phyloP scores from a whole-genome alignment of 805 yeast species.

The Saccharomycopsis javanensis region DNA sequence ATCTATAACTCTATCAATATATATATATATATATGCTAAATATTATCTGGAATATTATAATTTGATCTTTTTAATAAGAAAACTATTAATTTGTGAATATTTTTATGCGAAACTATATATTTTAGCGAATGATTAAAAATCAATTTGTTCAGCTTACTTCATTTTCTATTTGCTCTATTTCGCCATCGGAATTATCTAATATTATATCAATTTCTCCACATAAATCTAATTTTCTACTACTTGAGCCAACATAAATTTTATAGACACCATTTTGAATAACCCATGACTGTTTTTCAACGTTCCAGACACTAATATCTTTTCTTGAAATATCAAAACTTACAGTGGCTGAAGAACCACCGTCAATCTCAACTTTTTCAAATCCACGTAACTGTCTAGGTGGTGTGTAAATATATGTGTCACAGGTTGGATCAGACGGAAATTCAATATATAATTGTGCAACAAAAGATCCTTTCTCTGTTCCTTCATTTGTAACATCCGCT shows the following conservation, averaged over 20 bases:
- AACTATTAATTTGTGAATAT: not conserved
- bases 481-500: conserved; percentile 40
- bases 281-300: conserved; percentile 47
- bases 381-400: conserved; percentile 49
- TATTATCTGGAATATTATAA: not conserved
- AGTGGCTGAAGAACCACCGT: conserved; percentile 31
- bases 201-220: conserved; percentile 18
- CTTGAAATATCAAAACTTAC: conserved; percentile 37
- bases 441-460: conserved; percentile 48
- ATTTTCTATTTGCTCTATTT: not conserved
- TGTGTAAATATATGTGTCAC: conserved; percentile 22
- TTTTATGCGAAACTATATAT: not conserved
- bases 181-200: not conserved
- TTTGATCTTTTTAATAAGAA: too few species aligned
- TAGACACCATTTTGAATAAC: conserved; percentile 46
- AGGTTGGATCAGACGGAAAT: conserved; percentile 34
- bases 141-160: not conserved
- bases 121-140: not conserved
- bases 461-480: conserved; percentile 36
- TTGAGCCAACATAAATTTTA: conserved; percentile 40
- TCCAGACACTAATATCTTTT: conserved; percentile 51
- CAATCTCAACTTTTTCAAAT: conserved; percentile 42
- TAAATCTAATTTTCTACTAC: conserved; percentile 21
- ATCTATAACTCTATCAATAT: too few species aligned
- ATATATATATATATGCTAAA: too few species aligned